phyloP scores from a whole-genome alignment of 495 filamentous ascomycete genomes.

The Penicillium lividum region DNA sequence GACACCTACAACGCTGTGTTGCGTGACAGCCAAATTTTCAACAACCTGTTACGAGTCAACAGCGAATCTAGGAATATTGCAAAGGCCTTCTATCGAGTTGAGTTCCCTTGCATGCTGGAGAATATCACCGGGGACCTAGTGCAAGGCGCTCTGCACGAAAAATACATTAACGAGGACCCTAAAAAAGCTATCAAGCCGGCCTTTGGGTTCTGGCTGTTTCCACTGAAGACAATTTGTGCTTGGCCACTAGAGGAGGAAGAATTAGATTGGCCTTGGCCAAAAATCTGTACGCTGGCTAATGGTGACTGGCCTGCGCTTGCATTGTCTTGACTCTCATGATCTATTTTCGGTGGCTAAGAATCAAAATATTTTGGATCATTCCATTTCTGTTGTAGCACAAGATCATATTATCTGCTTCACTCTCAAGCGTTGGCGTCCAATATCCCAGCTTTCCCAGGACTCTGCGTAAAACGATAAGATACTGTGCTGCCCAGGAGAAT shows the following conservation, averaged over 20 bases:
- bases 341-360: neutral
- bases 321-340: neutral
- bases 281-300: neutral
- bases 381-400: neutral
- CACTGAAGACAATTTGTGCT: neutral
- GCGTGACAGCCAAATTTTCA: neutral
- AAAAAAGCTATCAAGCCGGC: constrained; percentile 1
- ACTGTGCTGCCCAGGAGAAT: too few species aligned
- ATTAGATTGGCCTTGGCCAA: neutral
- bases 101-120: neutral
- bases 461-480: too few species aligned
- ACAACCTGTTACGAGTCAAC: constrained; percentile 3
- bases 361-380: too few species aligned
- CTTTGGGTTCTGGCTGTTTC: constrained; percentile 10
- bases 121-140: neutral
- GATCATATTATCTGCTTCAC: neutral
- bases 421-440: neutral
- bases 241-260: neutral
- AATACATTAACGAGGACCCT: neutral
- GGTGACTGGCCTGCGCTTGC: neutral
- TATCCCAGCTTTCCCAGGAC: too few species aligned
- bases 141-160: neutral
- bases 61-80: neutral
- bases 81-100: neutral
- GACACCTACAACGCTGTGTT: neutral